Evolutionary conservation across 1,284 basidiomycete species (phyloP), one percentile per base, ranked within the genome.

Genomic region (Phellopilus nigrolimitatus): DNA sequence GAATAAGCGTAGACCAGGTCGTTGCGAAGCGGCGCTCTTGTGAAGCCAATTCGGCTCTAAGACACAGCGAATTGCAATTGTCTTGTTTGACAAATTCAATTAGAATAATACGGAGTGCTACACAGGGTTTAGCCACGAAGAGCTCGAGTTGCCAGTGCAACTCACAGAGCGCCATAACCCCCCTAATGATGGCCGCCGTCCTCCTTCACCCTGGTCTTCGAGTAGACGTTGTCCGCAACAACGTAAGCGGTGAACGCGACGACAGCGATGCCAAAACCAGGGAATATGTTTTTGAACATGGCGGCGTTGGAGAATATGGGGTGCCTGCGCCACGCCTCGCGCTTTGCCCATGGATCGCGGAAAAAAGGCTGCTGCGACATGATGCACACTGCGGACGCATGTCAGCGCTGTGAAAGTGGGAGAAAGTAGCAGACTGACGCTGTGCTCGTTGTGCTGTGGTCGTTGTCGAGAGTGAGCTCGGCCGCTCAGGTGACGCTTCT

Each of bases 301-400:
- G 81, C 78, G 51, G 84, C 79, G 61, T 84, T 90, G 54, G 81
- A 78, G 75, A 97, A 97, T 60, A 95, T 80, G 38, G 89, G 84
- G 64, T 82, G 82, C 69, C 86, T 93, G 62, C 93, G 79, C 93
- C 93, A 97, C 47, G 92, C 91, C 65, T 97, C 93, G 56, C 85
- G 76, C 71, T 90, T 92, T 19, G 90, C 91, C 94, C 93, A 97
- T 48, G 93, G 91, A 67, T 97, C 93, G 68, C 91, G 83, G 67
- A 85, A 95, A 50, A 92, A 71, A 38, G 85, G 86, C 43, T 73
- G 74, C 57, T 76, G 76, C 36, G 77, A 61, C 81, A 84, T 85
- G 59, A 66, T 60, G 55, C 39, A 22, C 28, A 27, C 56, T 21
- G 51, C 54, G 41, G 56, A 54, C 51, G 50, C 51, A 38, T 38